phyloP scores from a whole-genome alignment of 2,329 filamentous ascomycete species.

The Pestalotiopsis sp. region DNA sequence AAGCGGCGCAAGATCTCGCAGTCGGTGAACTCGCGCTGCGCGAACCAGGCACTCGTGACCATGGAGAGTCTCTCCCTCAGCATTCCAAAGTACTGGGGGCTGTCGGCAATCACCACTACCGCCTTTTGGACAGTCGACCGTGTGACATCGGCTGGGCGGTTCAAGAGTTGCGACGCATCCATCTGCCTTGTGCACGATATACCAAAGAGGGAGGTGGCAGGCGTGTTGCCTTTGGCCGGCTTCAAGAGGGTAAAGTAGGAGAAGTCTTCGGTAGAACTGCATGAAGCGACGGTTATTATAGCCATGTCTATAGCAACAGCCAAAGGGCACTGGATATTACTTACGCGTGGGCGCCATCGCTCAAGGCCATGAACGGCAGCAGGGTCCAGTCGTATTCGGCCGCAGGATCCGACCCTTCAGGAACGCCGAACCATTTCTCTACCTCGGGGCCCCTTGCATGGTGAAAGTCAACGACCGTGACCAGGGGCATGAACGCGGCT shows the following conservation, averaged over 20 bases:
- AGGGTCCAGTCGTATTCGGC: constrained; percentile 85
- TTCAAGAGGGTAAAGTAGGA: constrained; percentile 93
- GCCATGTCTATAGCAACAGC: neutral
- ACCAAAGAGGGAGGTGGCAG: constrained; percentile 85
- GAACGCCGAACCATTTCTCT: constrained; percentile 81
- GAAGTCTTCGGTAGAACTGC: constrained; percentile 87
- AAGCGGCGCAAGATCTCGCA: constrained; percentile 87
- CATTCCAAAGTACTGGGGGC: constrained; percentile 85
- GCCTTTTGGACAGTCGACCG: constrained; percentile 97
- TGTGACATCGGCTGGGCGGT: constrained; percentile 87
- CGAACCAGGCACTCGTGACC: constrained; percentile 95
- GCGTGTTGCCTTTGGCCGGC: constrained; percentile 51
- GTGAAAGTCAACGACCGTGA: constrained; percentile 81
- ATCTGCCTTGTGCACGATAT: constrained; percentile 95
- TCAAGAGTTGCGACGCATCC: constrained; percentile 73
- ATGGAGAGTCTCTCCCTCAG: constrained; percentile 86
- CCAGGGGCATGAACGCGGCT: constrained; percentile 62
- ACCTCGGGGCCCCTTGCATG: constrained; percentile 89
- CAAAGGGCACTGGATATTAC: constrained; percentile 30
- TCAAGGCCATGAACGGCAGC: constrained; percentile 94
- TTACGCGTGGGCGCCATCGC: constrained; percentile 92
- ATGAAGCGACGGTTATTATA: neutral
- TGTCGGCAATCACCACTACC: constrained; percentile 91
- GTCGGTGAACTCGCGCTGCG: constrained; percentile 88
- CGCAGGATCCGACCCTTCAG: constrained; percentile 76